Percentiles rank a stretch among this genome's conserved stretches.
phyloP scores from a whole-genome alignment of 2,329 filamentous ascomycete species.

The Epichloe hybrida region DNA sequence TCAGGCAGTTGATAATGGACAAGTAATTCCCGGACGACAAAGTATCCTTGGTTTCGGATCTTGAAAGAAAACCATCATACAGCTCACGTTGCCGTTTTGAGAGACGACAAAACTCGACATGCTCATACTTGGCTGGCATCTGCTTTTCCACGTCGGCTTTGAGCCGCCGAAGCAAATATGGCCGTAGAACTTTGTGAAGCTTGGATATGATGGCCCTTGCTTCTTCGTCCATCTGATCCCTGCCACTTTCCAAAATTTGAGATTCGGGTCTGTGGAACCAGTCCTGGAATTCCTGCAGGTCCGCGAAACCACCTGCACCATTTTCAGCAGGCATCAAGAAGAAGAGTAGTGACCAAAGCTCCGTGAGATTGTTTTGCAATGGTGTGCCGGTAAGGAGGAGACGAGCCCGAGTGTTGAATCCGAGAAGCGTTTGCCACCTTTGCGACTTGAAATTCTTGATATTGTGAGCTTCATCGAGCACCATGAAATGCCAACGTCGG shows the following conservation, averaged over 20 bases:
- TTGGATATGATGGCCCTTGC: conserved; percentile 84
- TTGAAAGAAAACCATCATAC: conserved; percentile 91
- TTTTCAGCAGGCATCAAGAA: conserved; percentile 90
- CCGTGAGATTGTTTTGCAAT: conserved; percentile 90
- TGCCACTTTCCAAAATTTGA: conserved; percentile 88
- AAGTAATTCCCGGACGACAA: conserved; percentile 89
- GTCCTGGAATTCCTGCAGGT: conserved; percentile 88
- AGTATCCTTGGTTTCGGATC: conserved; percentile 78
- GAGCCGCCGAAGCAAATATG: conserved; percentile 77
- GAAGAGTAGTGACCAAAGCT: conserved; percentile 92
- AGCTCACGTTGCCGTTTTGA: conserved; percentile 91
- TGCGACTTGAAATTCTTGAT: conserved; percentile 99
- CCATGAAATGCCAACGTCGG: conserved; percentile 92
- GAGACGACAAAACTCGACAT: conserved; percentile 87
- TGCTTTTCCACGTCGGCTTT: conserved; percentile 98
- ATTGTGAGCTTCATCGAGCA: conserved; percentile 95
- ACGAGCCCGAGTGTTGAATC: conserved; percentile 79
- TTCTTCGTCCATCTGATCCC: conserved; percentile 89
- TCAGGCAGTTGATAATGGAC: conserved; percentile 94
- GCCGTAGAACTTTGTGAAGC: conserved; percentile 83
- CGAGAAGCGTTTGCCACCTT: conserved; percentile 87
- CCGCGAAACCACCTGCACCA: conserved; percentile 79
- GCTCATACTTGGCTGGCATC: conserved; percentile 96
- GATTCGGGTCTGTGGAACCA: conserved; percentile 94
- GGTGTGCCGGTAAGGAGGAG: conserved; percentile 88